A percentile compares a stretch with the other conserved stretches of the same genome.
phyloP scores from a whole-genome alignment of 305 asterid genomes.

The Withania somnifera region DNA sequence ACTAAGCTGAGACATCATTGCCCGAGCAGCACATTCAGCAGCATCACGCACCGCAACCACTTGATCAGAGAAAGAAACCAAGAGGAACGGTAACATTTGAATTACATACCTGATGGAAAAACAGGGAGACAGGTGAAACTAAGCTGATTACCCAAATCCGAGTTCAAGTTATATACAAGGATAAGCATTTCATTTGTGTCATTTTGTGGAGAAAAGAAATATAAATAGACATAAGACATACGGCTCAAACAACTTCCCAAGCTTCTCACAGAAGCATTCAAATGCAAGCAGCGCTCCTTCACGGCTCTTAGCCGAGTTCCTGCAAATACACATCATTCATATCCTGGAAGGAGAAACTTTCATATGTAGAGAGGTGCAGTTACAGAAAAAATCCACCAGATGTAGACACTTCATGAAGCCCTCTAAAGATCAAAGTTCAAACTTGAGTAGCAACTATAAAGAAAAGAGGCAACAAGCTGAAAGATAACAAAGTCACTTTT shows the following conservation, averaged over 20 bases:
- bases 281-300: constrained; percentile 97
- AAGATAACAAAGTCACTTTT: constrained; percentile 2
- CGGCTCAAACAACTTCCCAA: constrained; percentile 99
- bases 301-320: constrained; percentile 88
- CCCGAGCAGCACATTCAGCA: constrained; percentile 99
- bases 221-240: constrained; percentile 26
- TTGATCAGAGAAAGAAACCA: constrained; percentile 94
- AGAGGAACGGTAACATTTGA: constrained; percentile 82
- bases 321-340: constrained; percentile 23
- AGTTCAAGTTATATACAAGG: not conserved
- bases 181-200: not conserved
- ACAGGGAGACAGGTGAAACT: not conserved
- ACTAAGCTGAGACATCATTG: constrained; percentile 98
- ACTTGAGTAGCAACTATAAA: not conserved
- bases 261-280: constrained; percentile 94
- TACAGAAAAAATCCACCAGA: not conserved
- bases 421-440: not conserved
- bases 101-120: constrained; percentile 67
- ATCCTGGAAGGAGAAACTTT: not conserved
- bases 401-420: not conserved
- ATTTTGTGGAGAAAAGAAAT: not conserved
- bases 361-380: not conserved
- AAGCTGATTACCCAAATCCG: not conserved
- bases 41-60: constrained; percentile 98
- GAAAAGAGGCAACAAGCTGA: not conserved